Percentiles rank a stretch among this genome's conserved stretches.
Conservation (phyloP, 1,284 basidiomycete genomes). For the Moesziomyces parantarcticus region DNA sequence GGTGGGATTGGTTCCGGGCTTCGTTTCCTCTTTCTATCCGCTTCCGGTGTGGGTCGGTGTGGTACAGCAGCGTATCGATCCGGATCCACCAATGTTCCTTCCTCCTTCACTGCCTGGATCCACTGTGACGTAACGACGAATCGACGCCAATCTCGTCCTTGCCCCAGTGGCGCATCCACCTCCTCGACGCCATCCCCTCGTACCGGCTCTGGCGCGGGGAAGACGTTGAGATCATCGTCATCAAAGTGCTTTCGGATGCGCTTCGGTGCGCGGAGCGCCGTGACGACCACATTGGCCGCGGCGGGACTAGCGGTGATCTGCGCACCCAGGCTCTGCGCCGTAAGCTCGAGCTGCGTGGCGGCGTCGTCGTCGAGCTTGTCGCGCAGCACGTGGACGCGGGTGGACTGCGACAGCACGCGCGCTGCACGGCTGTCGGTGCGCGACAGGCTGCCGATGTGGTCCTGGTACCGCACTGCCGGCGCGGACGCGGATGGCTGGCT, state of each 20-base stretch:
- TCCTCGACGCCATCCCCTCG: conserved; percentile 4
- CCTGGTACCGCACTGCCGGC: conserved; percentile 21
- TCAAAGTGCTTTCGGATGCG: conserved; percentile 32
- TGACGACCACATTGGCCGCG: conserved; percentile 40
- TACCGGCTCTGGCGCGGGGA: background rate
- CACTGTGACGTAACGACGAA: conserved; percentile 38
- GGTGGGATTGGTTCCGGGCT: conserved; percentile 11
- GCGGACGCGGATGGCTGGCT: background rate
- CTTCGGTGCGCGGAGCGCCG: conserved; percentile 38
- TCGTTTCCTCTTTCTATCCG: conserved; percentile 16
- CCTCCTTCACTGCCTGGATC: conserved; percentile 18
- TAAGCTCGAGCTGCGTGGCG: conserved; percentile 3
- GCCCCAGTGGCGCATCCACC: conserved; percentile 8
- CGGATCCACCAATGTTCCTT: conserved; percentile 37
- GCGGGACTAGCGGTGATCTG: conserved; percentile 19
- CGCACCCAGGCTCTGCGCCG: conserved; percentile 34
- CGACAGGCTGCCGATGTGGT: conserved; percentile 24
- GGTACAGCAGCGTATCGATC: conserved; percentile 31
- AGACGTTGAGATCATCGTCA: conserved; percentile 17
- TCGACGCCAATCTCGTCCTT: conserved; percentile 32
- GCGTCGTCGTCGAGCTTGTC: conserved; percentile 28
- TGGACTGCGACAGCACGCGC: conserved; percentile 35
- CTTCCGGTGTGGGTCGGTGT: no score
- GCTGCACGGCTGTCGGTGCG: conserved; percentile 14
- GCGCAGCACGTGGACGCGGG: conserved; percentile 29